Evolutionary conservation across 2,329 filamentous ascomycete genomes (phyloP).

Genomic region (Pestalotiopsis sp.): DNA sequence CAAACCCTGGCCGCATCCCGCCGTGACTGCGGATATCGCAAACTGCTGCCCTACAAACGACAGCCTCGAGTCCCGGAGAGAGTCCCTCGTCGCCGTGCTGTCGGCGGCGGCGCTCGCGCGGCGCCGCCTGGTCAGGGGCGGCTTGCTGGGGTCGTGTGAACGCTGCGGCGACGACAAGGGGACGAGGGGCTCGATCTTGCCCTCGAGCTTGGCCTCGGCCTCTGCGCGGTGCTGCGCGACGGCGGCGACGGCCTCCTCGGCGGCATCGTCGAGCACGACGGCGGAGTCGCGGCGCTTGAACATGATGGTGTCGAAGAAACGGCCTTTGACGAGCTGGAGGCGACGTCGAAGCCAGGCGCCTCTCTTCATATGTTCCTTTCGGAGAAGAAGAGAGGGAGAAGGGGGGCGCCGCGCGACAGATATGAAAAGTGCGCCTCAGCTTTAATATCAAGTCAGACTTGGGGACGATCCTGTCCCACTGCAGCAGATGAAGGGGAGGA

Average conservation of each 20-base stretch:
- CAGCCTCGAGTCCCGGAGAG: not conserved
- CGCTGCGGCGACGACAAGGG: not conserved
- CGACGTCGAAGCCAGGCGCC: conserved; percentile 6
- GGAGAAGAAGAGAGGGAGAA: not conserved
- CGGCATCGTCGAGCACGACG: conserved; percentile 4
- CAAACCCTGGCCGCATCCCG: not conserved
- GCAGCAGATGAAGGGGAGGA: not conserved
- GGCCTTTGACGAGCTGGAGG: conserved; percentile 1
- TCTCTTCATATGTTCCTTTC: not conserved
- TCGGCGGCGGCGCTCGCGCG: not conserved
- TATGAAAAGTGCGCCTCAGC: not conserved
- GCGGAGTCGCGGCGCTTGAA: not conserved
- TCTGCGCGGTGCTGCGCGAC: conserved; percentile 8
- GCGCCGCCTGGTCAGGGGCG: not conserved
- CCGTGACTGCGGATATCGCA: conserved; percentile 1
- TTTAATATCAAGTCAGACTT: not conserved
- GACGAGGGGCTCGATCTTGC: conserved; percentile 1
- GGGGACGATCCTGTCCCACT: too few relatives aligned
- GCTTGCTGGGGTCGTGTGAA: not conserved
- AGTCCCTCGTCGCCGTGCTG: not conserved
- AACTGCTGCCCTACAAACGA: conserved; percentile 4
- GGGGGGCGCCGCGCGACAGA: not conserved
- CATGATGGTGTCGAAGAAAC: not conserved
- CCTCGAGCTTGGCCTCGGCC: conserved; percentile 5
- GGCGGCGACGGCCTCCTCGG: not conserved